Base-by-base conservation (phyloP, 352 stramenopile species). In the Phytophthora pini region DNA sequence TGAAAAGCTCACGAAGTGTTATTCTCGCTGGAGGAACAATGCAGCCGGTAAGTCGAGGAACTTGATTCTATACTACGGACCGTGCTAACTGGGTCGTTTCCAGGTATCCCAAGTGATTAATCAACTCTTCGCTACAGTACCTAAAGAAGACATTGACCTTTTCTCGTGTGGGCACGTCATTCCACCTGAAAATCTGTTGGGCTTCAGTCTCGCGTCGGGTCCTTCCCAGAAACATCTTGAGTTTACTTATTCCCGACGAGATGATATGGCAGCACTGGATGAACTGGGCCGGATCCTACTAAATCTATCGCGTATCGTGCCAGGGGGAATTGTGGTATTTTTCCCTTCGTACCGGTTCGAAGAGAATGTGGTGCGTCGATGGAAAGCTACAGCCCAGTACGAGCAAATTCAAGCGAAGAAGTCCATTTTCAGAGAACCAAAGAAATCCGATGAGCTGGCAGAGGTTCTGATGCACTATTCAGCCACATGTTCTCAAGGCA, bases 111-210 rank as follows among this genome's bases (percentile, higher is more conserved):
- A 96, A 98, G 87, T 99, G n/a, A 88, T 98, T 44, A 82, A 88
- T 34, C 92, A 99, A 61, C 81, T 99, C 1, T 98, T 99, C 54
- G 84, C 91, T 17, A 77, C 77, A 8, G 53, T 98, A 0, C 71
- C 82, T n/a, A 58, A 51, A 26, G 63, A 81, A 39, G 56, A 77
- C 1, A 85, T 99, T n/a, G 89, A 97, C 56, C 71, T 98, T 2
- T 99, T 99, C 76, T 98, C 96, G 1, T 99, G 97, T 62, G 96
- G 95, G n/a, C 98, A 99, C 73, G 97, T 99, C 1, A 98, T 99
- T 68, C 90, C 96, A 49, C 75, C 83, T 0, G 77, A 90, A 57
- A 98, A 99, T 72, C 83, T 99, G 22, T 41, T 94, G 2, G 84
- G 80, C 15, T 90, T 92, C 50, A 93, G 73, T 24, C 61, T 94